Base-by-base conservation (phyloP, 2,329 filamentous ascomycete genomes). In the Botrytis hyacinthi region DNA sequence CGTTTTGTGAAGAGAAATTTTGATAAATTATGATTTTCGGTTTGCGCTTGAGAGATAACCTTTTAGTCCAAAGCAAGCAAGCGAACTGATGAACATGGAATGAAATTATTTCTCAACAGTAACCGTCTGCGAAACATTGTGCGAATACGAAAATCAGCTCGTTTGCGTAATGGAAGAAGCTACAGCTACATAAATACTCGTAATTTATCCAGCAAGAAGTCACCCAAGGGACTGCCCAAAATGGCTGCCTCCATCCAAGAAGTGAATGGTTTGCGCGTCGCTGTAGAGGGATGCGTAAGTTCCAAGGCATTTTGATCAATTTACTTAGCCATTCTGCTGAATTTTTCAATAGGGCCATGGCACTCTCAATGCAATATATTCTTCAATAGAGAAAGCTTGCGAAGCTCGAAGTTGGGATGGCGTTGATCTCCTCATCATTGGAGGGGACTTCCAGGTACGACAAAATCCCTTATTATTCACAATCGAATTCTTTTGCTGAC, bases 401-500 rank as follows among this genome's bases (percentile, higher is more conserved):
- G 85, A 89, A 76, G 85, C 87, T 63, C 92, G 92, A 78, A 88
- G 88, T 37, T 98, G 95, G 95, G 86, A 92, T 76, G 89, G 88
- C 48, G 90, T 98, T 44, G 96, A 99, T 81, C 84, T 98, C 18
- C 84, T 99, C 77, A 97, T 99, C 79, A 97, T 99, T 78, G 94
- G 95, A 73, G 96, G 96, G 42, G 96, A 99, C 81, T 99, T 99
- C 77, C 94, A 98, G 85, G 92, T 92, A 83, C 48, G 81, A 76
- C 59, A 59, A 4, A 70, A 35, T 26, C 42, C 18, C 73, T 32
- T 26, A 18, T 22, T 54, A n/a, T 32, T 14, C 35, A 18, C 14
- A 26, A 22, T 32, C 6, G 22, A 54, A 42, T 18, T 46, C 26
- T 6, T 46, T 71, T 57, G 22, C 68, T 78, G 61, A 79, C 51